Evolutionary conservation across 352 stramenopile genomes (phyloP).

Genomic region (Globisporangium canariense): DNA sequence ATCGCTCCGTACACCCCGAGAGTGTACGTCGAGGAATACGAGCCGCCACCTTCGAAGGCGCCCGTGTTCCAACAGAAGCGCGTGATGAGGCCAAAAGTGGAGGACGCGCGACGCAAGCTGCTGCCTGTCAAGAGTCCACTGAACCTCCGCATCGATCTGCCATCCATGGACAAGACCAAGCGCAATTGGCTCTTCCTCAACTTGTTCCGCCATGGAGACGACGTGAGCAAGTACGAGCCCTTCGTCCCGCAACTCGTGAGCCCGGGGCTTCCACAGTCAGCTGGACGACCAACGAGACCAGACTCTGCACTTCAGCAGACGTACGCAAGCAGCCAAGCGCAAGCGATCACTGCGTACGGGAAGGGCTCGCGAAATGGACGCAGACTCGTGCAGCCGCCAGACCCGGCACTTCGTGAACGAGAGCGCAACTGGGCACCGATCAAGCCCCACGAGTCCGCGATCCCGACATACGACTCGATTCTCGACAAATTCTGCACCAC

Average conservation of each 20-base stretch:
- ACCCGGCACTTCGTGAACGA: slow-evolving; percentile 24
- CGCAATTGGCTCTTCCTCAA: slow-evolving; percentile 76
- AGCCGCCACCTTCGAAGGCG: slow-evolving; percentile 35
- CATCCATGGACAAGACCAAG: slow-evolving; percentile 59
- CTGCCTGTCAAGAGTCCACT: slow-evolving; percentile 48
- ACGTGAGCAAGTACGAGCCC: slow-evolving; percentile 60
- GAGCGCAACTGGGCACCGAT: slow-evolving; percentile 58
- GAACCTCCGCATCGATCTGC: slow-evolving; percentile 47
- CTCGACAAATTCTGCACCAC: slow-evolving; percentile 77
- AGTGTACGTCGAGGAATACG: slow-evolving; percentile 25
- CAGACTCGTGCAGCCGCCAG: slow-evolving; percentile 24
- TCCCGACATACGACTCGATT: slow-evolving; percentile 73
- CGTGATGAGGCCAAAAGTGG: slow-evolving; percentile 21
- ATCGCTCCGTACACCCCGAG: slow-evolving; percentile 8
- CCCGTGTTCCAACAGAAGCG: slow-evolving; percentile 34
- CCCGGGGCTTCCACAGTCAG: background rate
- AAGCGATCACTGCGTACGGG: slow-evolving; percentile 15
- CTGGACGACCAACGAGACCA: slow-evolving; percentile 3
- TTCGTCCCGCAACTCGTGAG: slow-evolving; percentile 37
- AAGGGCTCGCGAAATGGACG: slow-evolving; percentile 17
- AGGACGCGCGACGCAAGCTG: slow-evolving; percentile 30
- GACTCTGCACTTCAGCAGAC: slow-evolving; percentile 18
- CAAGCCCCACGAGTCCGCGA: slow-evolving; percentile 42
- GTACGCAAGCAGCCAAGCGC: slow-evolving; percentile 18
- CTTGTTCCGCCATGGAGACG: slow-evolving; percentile 73